A percentile compares a stretch with the other conserved stretches of the same genome.
phyloP scores from a whole-genome alignment of 805 yeast genomes.

The Isabelozyma pseudorhagii region DNA sequence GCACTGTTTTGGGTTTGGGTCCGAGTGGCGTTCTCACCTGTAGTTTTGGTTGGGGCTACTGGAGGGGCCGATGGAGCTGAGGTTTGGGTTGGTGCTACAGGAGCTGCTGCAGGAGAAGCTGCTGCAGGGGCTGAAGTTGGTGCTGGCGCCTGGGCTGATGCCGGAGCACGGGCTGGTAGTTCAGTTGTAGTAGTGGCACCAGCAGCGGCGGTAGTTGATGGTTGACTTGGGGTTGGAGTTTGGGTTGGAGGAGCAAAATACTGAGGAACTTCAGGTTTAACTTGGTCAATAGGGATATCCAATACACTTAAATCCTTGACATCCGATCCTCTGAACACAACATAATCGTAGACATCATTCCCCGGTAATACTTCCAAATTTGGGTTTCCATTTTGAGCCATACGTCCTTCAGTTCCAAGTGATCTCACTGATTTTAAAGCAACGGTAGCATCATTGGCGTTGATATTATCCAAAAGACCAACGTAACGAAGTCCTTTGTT shows the following conservation, averaged over 20 bases:
- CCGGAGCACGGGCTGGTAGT: conserved; percentile 4
- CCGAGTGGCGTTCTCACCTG: conserved; percentile 1
- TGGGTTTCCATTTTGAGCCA: conserved; percentile 54
- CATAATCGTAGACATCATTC: conserved; percentile 63
- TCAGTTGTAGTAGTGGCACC: conserved; percentile 9
- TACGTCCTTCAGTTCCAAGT: conserved; percentile 90
- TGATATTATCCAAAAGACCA: conserved; percentile 82
- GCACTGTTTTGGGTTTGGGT: conserved; percentile 1
- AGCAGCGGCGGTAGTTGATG: conserved; percentile 3
- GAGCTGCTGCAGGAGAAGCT: conserved; percentile 1
- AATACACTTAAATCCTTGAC: conserved; percentile 86
- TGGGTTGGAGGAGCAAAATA: conserved; percentile 7
- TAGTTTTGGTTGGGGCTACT: conserved; percentile 3
- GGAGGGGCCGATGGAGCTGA: conserved; percentile 5
- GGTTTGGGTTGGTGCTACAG: neutral
- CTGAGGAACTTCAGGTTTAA: conserved; percentile 45
- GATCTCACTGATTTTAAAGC: conserved; percentile 76
- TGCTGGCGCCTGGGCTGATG: conserved; percentile 5
- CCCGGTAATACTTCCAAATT: conserved; percentile 70
- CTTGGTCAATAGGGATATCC: conserved; percentile 65
- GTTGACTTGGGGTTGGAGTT: conserved; percentile 3
- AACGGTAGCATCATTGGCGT: conserved; percentile 88
- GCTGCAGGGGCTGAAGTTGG: conserved; percentile 7
- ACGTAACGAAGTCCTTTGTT: conserved; percentile 82
- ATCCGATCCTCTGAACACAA: conserved; percentile 87